These are phyloP conservation scores for Tetracladium marchalianum DNA, from an alignment of 495 filamentous ascomycete genomes.

Conservation along the genomic window DNA sequence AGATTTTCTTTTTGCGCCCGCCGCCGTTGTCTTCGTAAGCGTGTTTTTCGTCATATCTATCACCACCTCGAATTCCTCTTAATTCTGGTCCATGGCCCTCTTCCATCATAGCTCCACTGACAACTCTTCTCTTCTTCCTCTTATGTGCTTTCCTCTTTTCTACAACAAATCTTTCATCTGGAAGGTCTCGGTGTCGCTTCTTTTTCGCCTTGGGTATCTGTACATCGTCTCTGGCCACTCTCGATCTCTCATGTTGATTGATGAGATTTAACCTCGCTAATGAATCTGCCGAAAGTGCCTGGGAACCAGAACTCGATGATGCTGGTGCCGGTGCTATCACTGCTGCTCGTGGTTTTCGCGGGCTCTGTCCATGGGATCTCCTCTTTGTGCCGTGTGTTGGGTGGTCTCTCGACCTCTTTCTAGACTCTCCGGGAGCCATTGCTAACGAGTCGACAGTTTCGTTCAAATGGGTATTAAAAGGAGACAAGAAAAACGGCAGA, in stretches of 20 bases:
- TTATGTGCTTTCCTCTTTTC: conserved; percentile 21
- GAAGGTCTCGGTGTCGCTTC: conserved; percentile 20
- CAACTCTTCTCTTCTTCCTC: conserved; percentile 44
- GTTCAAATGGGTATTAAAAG: neutral
- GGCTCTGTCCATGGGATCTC: conserved; percentile 5
- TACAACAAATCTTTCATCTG: conserved; percentile 21
- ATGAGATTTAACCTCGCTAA: conserved; percentile 52
- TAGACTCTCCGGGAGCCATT: conserved; percentile 19
- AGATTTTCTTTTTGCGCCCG: conserved; percentile 34
- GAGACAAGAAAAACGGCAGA: no score
- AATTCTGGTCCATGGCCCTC: conserved; percentile 39
- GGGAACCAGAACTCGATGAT: conserved; percentile 23
- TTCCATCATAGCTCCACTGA: conserved; percentile 60
- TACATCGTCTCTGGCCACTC: conserved; percentile 7
- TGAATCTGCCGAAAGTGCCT: conserved; percentile 42
- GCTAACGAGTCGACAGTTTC: neutral
- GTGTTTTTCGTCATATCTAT: conserved; percentile 19
- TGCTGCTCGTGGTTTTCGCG: conserved; percentile 23
- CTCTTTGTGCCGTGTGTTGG: conserved; percentile 3
- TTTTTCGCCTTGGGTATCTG: conserved; percentile 23
- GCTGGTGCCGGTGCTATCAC: conserved; percentile 4
- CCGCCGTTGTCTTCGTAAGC: conserved; percentile 5
- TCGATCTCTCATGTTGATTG: conserved; percentile 29
- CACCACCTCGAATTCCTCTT: conserved; percentile 15
- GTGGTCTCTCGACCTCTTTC: conserved; percentile 11